Percentiles rank a stretch among this genome's conserved stretches.
Evolutionary conservation across 495 filamentous ascomycete species (phyloP).

Genomic region (Talaromyces trachyspermus): DNA sequence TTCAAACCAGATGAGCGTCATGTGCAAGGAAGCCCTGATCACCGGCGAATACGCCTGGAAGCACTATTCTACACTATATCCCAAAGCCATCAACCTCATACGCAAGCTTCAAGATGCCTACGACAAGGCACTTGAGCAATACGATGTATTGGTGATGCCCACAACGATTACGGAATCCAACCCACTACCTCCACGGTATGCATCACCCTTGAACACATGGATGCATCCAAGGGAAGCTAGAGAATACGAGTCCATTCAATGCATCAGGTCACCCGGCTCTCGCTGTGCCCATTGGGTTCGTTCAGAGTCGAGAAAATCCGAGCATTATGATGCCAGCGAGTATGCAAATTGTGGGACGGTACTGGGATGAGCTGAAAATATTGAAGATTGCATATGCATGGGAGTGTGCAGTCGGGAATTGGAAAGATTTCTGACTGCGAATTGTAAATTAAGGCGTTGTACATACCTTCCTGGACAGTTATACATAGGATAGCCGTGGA

Average conservation of each 20-base stretch:
- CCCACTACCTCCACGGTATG: conserved; percentile 23
- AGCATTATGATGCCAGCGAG: conserved; percentile 45
- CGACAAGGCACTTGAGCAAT: conserved; percentile 28
- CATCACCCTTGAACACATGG: too few species aligned
- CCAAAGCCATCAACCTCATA: too few species aligned
- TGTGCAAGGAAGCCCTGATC: conserved; percentile 39
- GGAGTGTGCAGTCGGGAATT: too few species aligned
- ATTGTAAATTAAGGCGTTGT: too few species aligned
- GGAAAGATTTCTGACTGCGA: too few species aligned
- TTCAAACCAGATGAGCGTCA: conserved; percentile 28
- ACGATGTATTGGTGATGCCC: conserved; percentile 41
- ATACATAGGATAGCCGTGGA: too few species aligned
- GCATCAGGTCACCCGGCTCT: conserved; percentile 51
- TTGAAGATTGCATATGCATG: too few species aligned
- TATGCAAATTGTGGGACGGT: conserved; percentile 50
- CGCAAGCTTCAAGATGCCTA: conserved; percentile 40
- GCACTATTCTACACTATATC: too few species aligned
- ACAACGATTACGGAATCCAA: conserved; percentile 7
- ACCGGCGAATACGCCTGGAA: too few species aligned
- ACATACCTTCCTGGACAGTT: too few species aligned
- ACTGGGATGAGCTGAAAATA: conserved; percentile 34
- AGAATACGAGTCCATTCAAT: conserved; percentile 52
- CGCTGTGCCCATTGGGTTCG: conserved; percentile 46
- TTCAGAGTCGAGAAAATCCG: conserved; percentile 32
- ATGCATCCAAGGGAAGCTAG: too few species aligned